Evolutionary conservation across 108 stramenopile species (phyloP), one percentile per base, ranked within the genome.

Genomic region (Fragilaria crotonensis): DNA sequence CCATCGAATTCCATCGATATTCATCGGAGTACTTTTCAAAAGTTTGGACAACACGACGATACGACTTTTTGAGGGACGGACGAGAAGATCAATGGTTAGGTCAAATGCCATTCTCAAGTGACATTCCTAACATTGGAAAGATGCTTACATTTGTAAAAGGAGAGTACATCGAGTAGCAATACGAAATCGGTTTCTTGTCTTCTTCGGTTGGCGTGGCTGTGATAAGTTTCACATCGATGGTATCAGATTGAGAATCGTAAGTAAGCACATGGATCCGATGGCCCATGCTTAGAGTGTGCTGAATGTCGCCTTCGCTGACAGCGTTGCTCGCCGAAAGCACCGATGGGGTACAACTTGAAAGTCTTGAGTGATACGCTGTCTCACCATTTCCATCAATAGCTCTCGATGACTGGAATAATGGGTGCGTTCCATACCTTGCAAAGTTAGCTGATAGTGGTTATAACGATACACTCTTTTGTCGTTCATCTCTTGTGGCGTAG

Each of bases 331-430:
- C 54, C 22, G 66, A 53, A 17, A 83, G 67, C 23, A 83, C 81
- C 29, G 52, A 48, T 27, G 53, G 48, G 90, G 79, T 11, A 95
- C 85, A 54, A 94, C 73, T 67, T 94, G 95, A 60, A 66, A 93
- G 66, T 93, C 90, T 63, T 78, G 78, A n/a, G 66, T 68, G 7
- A 89, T 57, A 5, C 94, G 66, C 57, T 92, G 92, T 33, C 89
- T 67, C 27, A 98, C 88, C 84, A 95, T 79, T 57, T 97, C 95
- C 62, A 76, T 67, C 26, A 99, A 44, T 5, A 96, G 70, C 27
- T 95, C 95, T 19, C 55, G 62, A 61, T 91, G 87, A 28, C 69
- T 81, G n/a, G 67, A 64, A 55, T 86, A 90, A 46, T 80, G 56
- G 4, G 78, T 83, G 29, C 76, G 76, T 41, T 90, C 81, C 59